Evolutionary conservation across 176 grass and related monocot genomes (phyloP).

Genomic region (Triticum timopheevii): DNA sequence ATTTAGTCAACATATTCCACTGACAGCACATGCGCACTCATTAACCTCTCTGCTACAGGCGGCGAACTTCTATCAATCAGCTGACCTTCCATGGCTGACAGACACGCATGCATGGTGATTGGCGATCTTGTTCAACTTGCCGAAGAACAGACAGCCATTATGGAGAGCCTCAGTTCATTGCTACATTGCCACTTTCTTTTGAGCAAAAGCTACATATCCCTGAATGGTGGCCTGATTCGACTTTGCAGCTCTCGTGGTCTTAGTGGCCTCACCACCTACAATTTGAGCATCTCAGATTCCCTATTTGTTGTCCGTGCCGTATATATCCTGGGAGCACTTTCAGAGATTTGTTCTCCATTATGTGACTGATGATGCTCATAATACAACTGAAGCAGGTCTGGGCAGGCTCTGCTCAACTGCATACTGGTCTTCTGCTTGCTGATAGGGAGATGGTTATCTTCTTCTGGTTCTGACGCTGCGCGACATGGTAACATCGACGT

Average conservation of each 20-base stretch:
- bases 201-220: neutral
- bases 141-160: conserved; percentile 32
- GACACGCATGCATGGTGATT: neutral
- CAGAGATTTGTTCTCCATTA: too few relatives aligned
- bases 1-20: neutral
- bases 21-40: neutral
- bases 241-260: neutral
- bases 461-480: too few relatives aligned
- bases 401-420: too few relatives aligned
- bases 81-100: conserved; percentile 12
- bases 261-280: neutral
- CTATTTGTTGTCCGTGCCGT: neutral
- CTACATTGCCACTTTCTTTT: neutral
- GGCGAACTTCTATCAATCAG: neutral
- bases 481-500: too few relatives aligned
- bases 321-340: too few relatives aligned
- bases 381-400: too few relatives aligned
- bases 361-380: too few relatives aligned
- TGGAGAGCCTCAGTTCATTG: conserved; percentile 30
- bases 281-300: neutral
- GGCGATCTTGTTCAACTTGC: conserved; percentile 45
- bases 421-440: too few relatives aligned
- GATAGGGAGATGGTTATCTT: too few relatives aligned
- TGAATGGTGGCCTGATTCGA: conserved; percentile 15
- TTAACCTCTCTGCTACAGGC: neutral